These are phyloP conservation scores for Solanum chiquidenum DNA, from an alignment of 257 asterid genomes.

Conservation along the genomic window DNA sequence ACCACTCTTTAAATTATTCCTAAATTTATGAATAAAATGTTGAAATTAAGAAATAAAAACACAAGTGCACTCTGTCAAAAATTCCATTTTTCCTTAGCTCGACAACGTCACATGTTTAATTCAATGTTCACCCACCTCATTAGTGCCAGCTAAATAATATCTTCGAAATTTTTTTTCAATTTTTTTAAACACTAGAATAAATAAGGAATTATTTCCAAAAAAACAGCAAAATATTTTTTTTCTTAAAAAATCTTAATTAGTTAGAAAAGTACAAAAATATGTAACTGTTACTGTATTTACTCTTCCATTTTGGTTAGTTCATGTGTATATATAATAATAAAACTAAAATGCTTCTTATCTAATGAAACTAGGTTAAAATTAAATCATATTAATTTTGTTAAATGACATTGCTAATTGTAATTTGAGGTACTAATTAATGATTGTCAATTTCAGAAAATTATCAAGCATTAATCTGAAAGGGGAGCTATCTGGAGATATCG, in stretches of 20 bases:
- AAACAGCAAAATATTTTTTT: not conserved
- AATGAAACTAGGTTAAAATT: not conserved
- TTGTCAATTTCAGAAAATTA: not conserved
- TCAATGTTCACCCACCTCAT: not conserved
- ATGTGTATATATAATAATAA: not conserved
- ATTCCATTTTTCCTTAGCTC: not conserved
- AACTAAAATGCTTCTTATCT: not conserved
- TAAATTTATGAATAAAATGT: not conserved
- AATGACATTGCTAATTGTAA: not conserved
- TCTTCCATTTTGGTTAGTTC: not conserved
- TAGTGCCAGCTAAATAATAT: not conserved
- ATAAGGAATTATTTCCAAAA: not conserved
- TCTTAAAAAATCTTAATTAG: not conserved
- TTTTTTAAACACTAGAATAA: not conserved
- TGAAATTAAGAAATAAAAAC: not conserved
- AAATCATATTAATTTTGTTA: not conserved
- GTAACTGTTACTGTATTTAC: not conserved
- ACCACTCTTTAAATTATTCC: not conserved
- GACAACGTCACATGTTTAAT: not conserved
- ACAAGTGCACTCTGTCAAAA: not conserved
- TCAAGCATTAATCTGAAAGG: conserved; percentile 2
- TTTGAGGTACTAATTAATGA: not conserved
- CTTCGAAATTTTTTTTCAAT: not conserved
- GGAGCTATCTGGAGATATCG: not conserved
- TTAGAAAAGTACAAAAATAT: not conserved